Conservation (phyloP, 257 asterid species). For the Asclepias syriaca region DNA sequence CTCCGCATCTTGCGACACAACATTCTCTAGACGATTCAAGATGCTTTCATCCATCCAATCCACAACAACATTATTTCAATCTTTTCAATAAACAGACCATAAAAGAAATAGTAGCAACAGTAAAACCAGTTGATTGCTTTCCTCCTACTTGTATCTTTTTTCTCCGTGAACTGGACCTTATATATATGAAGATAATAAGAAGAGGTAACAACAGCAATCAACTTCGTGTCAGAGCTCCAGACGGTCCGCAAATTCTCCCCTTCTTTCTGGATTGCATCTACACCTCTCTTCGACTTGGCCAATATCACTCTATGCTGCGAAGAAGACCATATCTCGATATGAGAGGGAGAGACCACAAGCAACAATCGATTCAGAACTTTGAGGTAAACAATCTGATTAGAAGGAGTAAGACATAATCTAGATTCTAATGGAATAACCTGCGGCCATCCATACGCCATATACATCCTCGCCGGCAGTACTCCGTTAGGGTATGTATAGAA, state of each 20-base stretch:
- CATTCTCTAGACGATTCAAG: too few species aligned
- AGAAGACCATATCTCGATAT: slow-evolving; percentile 92
- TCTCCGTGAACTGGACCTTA: slow-evolving; percentile 72
- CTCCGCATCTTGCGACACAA: too few species aligned
- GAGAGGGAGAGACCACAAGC: slow-evolving; percentile 79
- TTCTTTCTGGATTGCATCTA: slow-evolving; percentile 59
- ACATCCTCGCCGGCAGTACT: slow-evolving; percentile 50
- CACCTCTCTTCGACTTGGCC: slow-evolving; percentile 76
- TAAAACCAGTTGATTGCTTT: slow-evolving; percentile 87
- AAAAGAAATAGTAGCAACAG: slow-evolving; percentile 57
- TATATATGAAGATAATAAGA: slow-evolving; percentile 77
- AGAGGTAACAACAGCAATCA: slow-evolving; percentile 78
- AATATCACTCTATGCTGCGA: slow-evolving; percentile 99
- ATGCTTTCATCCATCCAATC: too few species aligned
- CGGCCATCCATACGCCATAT: slow-evolving; percentile 99
- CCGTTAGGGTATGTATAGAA: neutral
- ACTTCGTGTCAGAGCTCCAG: slow-evolving; percentile 93
- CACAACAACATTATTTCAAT: too few species aligned
- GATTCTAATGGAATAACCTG: slow-evolving; percentile 93
- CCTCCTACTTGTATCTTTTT: slow-evolving; percentile 83
- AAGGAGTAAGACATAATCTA: slow-evolving; percentile 49
- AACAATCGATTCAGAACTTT: slow-evolving; percentile 72
- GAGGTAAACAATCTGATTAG: slow-evolving; percentile 71
- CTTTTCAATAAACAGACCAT: too few species aligned
- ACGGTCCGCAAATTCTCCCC: slow-evolving; percentile 90